Percentiles rank a stretch among this genome's conserved stretches.
These are phyloP conservation scores for Tilletia indica DNA, from an alignment of 1,284 basidiomycete genomes.

Conservation along the genomic window DNA sequence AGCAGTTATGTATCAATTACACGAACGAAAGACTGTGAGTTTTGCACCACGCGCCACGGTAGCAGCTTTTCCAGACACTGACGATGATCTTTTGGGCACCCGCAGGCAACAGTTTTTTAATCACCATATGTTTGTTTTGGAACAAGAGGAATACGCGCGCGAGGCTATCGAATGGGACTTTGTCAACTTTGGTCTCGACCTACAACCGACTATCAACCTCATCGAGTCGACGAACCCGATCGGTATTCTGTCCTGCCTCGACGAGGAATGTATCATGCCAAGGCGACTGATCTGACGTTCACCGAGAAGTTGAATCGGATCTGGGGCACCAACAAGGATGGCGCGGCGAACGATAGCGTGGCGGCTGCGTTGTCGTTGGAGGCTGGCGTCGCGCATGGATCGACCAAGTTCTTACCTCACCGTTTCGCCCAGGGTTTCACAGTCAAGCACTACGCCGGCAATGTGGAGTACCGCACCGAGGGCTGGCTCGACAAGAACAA, in stretches of 20 bases:
- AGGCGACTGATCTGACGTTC: constrained; percentile 90
- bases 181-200: constrained; percentile 94
- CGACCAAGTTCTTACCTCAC: constrained; percentile 75
- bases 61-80: background rate
- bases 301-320: constrained; percentile 73
- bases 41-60: background rate
- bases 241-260: constrained; percentile 87
- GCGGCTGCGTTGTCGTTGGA: constrained; percentile 63
- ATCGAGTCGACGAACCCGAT: constrained; percentile 77
- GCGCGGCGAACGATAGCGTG: constrained; percentile 35
- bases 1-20: constrained; percentile 98
- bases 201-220: constrained; percentile 97
- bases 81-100: background rate
- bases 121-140: constrained; percentile 99
- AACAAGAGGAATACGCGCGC: constrained; percentile 96
- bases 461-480: constrained; percentile 91
- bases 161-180: constrained; percentile 99
- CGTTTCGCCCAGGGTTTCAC: constrained; percentile 91
- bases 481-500: constrained; percentile 99
- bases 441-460: constrained; percentile 93
- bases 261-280: constrained; percentile 99
- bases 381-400: constrained; percentile 58
- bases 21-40: constrained; percentile 67
- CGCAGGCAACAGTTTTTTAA: constrained; percentile 63
- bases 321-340: constrained; percentile 50